Evolutionary conservation across 768 basidiomycete genomes (phyloP).

Genomic region (Hypholoma sublateritium): DNA sequence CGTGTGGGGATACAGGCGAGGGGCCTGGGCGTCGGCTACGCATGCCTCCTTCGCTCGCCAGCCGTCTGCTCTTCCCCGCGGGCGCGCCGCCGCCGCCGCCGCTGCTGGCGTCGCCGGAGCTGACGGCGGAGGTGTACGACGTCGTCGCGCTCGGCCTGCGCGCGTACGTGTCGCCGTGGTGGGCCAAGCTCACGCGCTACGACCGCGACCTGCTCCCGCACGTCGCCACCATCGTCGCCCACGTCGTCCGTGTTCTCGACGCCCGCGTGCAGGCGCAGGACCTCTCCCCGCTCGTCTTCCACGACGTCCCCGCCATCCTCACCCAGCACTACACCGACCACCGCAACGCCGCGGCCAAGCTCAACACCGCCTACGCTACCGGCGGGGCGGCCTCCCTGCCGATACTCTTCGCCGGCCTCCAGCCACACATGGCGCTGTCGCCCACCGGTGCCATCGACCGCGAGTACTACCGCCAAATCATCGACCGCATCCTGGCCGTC

Average conservation of each 20-base stretch:
- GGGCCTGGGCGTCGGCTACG: too few species aligned
- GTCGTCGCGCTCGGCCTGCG: constrained; percentile 77
- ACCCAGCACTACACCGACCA: constrained; percentile 81
- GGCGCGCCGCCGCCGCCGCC: constrained; percentile 43
- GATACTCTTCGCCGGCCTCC: constrained; percentile 75
- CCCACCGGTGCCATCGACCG: constrained; percentile 65
- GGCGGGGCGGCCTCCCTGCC: constrained; percentile 64
- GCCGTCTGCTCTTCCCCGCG: constrained; percentile 66
- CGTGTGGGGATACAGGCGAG: not conserved
- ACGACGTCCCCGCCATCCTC: constrained; percentile 63
- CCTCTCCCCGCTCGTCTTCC: constrained; percentile 58
- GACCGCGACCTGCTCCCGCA: constrained; percentile 83
- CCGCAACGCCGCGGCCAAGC: constrained; percentile 62
- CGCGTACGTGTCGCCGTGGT: constrained; percentile 83
- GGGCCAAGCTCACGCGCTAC: constrained; percentile 78
- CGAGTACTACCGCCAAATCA: constrained; percentile 75
- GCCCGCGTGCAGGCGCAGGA: constrained; percentile 53
- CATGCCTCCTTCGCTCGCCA: constrained; percentile 32
- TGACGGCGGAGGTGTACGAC: constrained; percentile 74
- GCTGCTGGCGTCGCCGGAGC: constrained; percentile 49
- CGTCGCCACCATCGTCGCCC: constrained; percentile 56
- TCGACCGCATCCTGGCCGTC: constrained; percentile 73
- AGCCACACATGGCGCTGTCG: constrained; percentile 81
- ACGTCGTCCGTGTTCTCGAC: constrained; percentile 62
- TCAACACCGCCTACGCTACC: constrained; percentile 66